A percentile compares a stretch with the other conserved stretches of the same genome.
These are phyloP conservation scores for Nigrospora osmanthi DNA, from an alignment of 2,329 filamentous ascomycete genomes.

Conservation along the genomic window DNA sequence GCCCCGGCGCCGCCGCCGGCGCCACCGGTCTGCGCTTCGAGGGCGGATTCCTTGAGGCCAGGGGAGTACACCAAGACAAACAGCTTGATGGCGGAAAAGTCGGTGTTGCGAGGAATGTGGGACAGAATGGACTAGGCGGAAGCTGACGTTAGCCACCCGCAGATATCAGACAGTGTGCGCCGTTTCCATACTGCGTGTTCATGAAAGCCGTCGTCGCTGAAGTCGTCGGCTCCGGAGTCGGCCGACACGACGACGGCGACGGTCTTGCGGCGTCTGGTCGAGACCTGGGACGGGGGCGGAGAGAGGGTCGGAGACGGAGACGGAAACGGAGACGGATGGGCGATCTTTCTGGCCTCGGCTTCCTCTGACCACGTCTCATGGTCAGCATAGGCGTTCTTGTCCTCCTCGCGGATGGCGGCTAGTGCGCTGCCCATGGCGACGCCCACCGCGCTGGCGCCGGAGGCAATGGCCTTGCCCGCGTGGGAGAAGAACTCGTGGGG, in stretches of 20 bases:
- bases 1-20: constrained; percentile 17
- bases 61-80: constrained; percentile 90
- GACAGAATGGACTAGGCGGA: constrained; percentile 68
- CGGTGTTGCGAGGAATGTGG: constrained; percentile 71
- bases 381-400: constrained; percentile 71
- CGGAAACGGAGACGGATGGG: constrained; percentile 27
- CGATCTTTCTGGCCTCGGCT: constrained; percentile 56
- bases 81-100: constrained; percentile 66
- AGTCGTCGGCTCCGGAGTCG: constrained; percentile 51
- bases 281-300: not conserved
- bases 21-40: constrained; percentile 31
- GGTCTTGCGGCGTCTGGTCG: constrained; percentile 54
- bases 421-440: constrained; percentile 76
- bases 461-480: constrained; percentile 72
- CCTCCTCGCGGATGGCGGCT: constrained; percentile 76
- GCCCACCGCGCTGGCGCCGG: constrained; percentile 75
- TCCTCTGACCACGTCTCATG: constrained; percentile 92
- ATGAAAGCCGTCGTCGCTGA: constrained; percentile 54
- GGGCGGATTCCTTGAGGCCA: constrained; percentile 58
- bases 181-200: constrained; percentile 69
- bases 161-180: not conserved
- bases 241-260: constrained; percentile 88
- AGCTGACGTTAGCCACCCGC: not conserved
- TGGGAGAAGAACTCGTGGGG: constrained; percentile 83
- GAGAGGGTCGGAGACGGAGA: not conserved